A percentile compares a stretch with the other conserved stretches of the same genome.
These are phyloP conservation scores for Aspergillus sp. DNA, from an alignment of 2,329 filamentous ascomycete species.

Conservation along the genomic window DNA sequence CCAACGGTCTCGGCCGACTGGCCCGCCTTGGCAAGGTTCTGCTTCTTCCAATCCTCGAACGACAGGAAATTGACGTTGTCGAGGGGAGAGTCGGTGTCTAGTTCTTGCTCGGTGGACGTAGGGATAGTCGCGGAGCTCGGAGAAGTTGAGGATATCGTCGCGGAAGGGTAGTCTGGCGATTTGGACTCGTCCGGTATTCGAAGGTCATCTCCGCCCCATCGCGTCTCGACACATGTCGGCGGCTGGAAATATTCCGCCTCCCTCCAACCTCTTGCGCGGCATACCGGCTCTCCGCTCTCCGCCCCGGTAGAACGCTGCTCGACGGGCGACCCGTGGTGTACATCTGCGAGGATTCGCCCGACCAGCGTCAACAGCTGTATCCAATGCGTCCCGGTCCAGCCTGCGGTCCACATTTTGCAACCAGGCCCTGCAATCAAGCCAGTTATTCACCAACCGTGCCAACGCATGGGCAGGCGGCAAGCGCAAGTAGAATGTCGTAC, in stretches of 20 bases:
- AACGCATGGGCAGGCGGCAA: neutral
- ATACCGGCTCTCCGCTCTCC: too few relatives aligned
- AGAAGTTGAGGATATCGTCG: slow-evolving; percentile 1
- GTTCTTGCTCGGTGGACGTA: slow-evolving; percentile 29
- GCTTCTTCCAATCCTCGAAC: slow-evolving; percentile 96
- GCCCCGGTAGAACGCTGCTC: too few relatives aligned
- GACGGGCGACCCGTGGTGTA: neutral
- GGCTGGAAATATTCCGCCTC: slow-evolving; percentile 15
- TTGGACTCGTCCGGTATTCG: too few relatives aligned
- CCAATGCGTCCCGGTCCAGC: neutral
- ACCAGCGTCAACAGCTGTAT: neutral
- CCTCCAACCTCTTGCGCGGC: slow-evolving; percentile 10
- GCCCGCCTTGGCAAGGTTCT: slow-evolving; percentile 76
- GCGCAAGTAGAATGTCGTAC: neutral
- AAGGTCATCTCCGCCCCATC: slow-evolving; percentile 9
- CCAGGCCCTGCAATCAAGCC: neutral
- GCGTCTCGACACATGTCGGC: slow-evolving; percentile 18
- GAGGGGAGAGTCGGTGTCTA: slow-evolving; percentile 55
- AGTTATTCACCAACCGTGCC: neutral
- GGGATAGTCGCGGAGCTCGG: slow-evolving; percentile 1
- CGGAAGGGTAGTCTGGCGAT: too few relatives aligned
- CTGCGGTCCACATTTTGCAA: neutral
- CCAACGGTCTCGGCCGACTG: slow-evolving; percentile 63
- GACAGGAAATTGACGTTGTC: slow-evolving; percentile 82
- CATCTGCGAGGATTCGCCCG: neutral